Conservation (phyloP, 495 filamentous ascomycete species). For the Parachaetomium inaequale region DNA sequence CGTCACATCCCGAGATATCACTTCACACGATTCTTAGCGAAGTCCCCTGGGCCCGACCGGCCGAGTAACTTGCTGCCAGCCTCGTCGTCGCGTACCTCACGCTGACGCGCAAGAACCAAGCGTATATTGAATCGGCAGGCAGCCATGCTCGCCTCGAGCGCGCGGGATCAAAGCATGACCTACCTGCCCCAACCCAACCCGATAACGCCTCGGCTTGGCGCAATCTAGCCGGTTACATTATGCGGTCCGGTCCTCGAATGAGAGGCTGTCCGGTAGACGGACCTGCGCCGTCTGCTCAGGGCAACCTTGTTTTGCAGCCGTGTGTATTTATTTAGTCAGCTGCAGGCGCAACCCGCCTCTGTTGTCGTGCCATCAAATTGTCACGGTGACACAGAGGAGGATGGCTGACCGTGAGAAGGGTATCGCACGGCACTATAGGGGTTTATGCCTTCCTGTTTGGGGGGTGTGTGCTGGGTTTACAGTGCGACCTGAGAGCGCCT, state of each 20-base stretch:
- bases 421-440: neutral
- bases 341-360: neutral
- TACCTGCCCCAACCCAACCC: neutral
- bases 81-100: neutral
- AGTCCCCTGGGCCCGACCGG: neutral
- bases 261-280: neutral
- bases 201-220: neutral
- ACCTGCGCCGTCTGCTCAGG: neutral
- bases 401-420: neutral
- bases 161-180: neutral
- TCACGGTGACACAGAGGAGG: neutral
- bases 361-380: neutral
- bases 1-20: neutral
- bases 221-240: slow-evolving; percentile 9
- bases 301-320: slow-evolving; percentile 2
- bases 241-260: neutral
- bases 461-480: neutral
- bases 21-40: neutral
- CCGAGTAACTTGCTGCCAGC: neutral
- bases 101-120: neutral
- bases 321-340: neutral
- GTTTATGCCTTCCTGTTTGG: neutral
- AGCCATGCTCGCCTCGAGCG: neutral
- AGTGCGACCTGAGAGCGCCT: neutral
- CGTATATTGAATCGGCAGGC: neutral